Evolutionary conservation across 2,329 filamentous ascomycete genomes (phyloP), one percentile per base, ranked within the genome.

Genomic region (Aspergillus terreus): DNA sequence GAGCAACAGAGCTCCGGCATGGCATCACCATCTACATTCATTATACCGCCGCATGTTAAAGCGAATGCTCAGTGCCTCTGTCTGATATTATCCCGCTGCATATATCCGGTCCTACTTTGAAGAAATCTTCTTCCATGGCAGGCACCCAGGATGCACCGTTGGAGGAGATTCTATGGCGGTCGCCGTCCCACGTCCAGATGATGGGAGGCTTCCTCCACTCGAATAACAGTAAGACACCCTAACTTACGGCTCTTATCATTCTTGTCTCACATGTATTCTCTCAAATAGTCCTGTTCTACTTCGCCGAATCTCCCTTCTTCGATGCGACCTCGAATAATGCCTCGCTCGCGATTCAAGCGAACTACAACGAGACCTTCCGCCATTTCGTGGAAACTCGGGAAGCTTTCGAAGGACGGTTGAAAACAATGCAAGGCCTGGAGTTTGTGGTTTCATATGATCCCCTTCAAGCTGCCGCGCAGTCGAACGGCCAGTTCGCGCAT

Each of bases 251-350:
- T 38, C 30, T 6, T 5, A 10, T 17, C 10, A 21, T 35, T 36
- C 33, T 33, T 27, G 19, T 21, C 45, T 46, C 19, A 11, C 23
- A 36, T 21, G 50, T 21, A 10, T 10, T 11, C 27, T 5, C 15
- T 14, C 15, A 42, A 10, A 4, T 47, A 82, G 76, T 86, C 41
- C 76, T 84, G 49, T 82, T 80, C 62, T 86, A 86, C 67, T 84
- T 86, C 63, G 75, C 76, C 51, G 75, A 80, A 58, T 83, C 81
- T 1, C 81, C 81, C n/a, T 86, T 84, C 72, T 85, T 83, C 66
- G 83, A 86, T 55, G 68, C 72, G 21, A 78, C 75, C 12, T 82
- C 79, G 54, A 84, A 84, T 66, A 86, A 86, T 68, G 78, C 78
- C 55, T 74, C 81, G 9, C 69, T 82, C 46, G 70, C 79, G 56